Evolutionary conservation across 2,329 filamentous ascomycete genomes (phyloP).

Genomic region (Hawksworthiomyces lignivorus): DNA sequence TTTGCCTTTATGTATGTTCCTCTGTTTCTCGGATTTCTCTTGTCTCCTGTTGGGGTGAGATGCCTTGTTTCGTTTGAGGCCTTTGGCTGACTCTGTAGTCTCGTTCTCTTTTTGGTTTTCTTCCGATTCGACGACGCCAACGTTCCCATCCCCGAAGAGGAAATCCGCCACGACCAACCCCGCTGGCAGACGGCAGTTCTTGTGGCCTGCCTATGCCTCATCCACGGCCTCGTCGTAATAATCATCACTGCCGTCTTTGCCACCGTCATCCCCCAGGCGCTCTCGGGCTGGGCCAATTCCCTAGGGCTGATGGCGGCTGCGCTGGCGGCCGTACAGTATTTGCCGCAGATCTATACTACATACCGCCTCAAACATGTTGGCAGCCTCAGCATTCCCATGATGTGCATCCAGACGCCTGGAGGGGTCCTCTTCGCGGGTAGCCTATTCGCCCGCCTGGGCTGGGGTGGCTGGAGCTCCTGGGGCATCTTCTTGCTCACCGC

Average conservation of each 20-base stretch:
- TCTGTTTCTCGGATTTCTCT: not conserved
- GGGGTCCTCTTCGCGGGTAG: conserved; percentile 85
- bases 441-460: conserved; percentile 70
- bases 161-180: conserved; percentile 42
- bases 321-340: conserved; percentile 81
- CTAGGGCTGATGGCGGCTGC: conserved; percentile 72
- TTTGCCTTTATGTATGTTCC: conserved; percentile 77
- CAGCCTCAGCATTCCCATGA: conserved; percentile 92
- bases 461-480: conserved; percentile 91
- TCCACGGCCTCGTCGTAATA: conserved; percentile 66
- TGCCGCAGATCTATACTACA: conserved; percentile 92
- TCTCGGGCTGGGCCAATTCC: conserved; percentile 75
- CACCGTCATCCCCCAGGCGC: conserved; percentile 51
- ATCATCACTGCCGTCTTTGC: conserved; percentile 63
- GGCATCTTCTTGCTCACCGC: conserved; percentile 84
- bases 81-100: conserved; percentile 44
- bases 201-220: conserved; percentile 63
- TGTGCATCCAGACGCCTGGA: conserved; percentile 95
- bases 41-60: not conserved
- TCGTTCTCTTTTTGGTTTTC: conserved; percentile 90
- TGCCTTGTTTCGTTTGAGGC: too few relatives aligned
- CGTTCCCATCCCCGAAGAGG: conserved; percentile 40
- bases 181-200: conserved; percentile 72
- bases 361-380: conserved; percentile 78
- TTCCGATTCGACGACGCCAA: conserved; percentile 61